Conservation (phyloP, 768 basidiomycete species). For the Tephrocybe sp. region DNA sequence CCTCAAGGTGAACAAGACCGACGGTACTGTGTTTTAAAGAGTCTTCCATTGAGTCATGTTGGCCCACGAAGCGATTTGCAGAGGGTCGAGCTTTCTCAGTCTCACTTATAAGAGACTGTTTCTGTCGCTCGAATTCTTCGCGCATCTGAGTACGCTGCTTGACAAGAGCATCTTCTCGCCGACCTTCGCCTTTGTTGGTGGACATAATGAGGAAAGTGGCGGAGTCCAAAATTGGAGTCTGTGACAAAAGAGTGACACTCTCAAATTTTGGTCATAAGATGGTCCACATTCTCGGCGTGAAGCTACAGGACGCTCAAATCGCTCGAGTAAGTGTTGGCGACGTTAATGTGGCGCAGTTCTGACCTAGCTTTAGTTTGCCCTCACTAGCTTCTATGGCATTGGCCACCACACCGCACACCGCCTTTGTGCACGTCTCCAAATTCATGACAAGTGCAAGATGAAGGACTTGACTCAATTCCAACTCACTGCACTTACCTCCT, state of each 20-base stretch:
- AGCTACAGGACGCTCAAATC: slow-evolving; percentile 72
- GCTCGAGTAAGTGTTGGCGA: slow-evolving; percentile 56
- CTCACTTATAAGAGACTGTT: slow-evolving; percentile 78
- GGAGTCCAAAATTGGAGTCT: slow-evolving; percentile 24
- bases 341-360: slow-evolving; percentile 32
- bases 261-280: slow-evolving; percentile 32
- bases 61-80: slow-evolving; percentile 85
- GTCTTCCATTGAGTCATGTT: slow-evolving; percentile 94
- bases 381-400: slow-evolving; percentile 89
- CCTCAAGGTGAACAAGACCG: slow-evolving; percentile 87
- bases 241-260: slow-evolving; percentile 13
- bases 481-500: slow-evolving; percentile 89
- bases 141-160: slow-evolving; percentile 80
- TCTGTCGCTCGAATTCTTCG: slow-evolving; percentile 81
- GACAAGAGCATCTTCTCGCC: slow-evolving; percentile 78
- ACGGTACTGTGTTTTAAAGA: slow-evolving; percentile 87
- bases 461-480: slow-evolving; percentile 82
- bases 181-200: slow-evolving; percentile 74
- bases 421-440: slow-evolving; percentile 88
- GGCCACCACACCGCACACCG: slow-evolving; percentile 71
- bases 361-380: slow-evolving; percentile 64
- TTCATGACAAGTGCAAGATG: slow-evolving; percentile 83
- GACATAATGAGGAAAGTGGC: slow-evolving; percentile 63
- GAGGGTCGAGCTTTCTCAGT: slow-evolving; percentile 92
- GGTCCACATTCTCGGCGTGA: slow-evolving; percentile 87